A percentile compares a stretch with the other conserved stretches of the same genome.
Conservation (phyloP, 192 early-diverging fungal genomes). For the Lunasporangiospora selenospora region DNA sequence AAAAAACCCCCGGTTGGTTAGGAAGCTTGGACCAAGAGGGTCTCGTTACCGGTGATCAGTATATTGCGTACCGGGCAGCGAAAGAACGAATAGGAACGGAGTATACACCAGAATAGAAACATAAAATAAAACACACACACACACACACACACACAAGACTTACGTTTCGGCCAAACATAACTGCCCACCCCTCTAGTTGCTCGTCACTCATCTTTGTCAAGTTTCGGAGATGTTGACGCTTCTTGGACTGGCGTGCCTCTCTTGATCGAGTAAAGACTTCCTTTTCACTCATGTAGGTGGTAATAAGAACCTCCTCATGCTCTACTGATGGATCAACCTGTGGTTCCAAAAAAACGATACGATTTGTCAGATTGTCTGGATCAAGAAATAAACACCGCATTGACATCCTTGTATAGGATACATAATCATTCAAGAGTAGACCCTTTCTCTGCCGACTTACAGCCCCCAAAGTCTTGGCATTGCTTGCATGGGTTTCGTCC, state of each 20-base stretch:
- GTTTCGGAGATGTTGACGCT: constrained; percentile 64
- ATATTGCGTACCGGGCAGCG: too few species aligned
- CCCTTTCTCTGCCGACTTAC: background rate
- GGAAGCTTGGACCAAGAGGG: too few species aligned
- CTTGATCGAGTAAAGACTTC: constrained; percentile 69
- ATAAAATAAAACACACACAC: background rate
- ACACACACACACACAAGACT: constrained; percentile 30
- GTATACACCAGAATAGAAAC: background rate
- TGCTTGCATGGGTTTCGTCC: constrained; percentile 11
- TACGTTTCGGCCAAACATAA: constrained; percentile 87
- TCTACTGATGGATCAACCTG: constrained; percentile 63
- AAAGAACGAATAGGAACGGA: too few species aligned
- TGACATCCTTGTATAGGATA: background rate
- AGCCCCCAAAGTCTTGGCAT: background rate
- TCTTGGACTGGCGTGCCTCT: constrained; percentile 63
- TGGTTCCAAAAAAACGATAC: too few species aligned
- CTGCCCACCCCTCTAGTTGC: constrained; percentile 93
- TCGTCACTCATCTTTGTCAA: constrained; percentile 85
- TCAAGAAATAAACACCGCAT: background rate
- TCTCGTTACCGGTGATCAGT: too few species aligned
- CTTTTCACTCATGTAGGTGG: constrained; percentile 60
- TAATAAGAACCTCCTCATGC: constrained; percentile 70
- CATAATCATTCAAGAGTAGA: background rate
- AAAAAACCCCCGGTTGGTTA: too few species aligned
- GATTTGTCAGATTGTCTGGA: background rate